Percentiles rank a stretch among this genome's conserved stretches.
Evolutionary conservation across 1,284 basidiomycete species (phyloP).

Genomic region (Pascua sp.): DNA sequence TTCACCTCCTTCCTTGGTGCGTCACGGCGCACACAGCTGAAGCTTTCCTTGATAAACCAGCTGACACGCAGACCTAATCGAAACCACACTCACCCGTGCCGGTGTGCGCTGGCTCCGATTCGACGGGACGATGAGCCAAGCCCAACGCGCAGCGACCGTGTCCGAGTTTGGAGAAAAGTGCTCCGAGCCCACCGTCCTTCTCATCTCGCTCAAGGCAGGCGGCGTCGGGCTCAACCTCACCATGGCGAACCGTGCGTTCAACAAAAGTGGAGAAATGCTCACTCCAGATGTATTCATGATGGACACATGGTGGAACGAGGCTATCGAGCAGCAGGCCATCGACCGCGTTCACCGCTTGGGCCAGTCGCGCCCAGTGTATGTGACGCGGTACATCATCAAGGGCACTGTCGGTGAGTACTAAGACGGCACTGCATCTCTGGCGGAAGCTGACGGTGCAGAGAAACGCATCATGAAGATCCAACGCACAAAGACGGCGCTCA

Average conservation of each 20-base stretch:
- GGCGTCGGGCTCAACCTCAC: slow-evolving; percentile 80
- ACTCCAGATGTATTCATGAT: slow-evolving; percentile 82
- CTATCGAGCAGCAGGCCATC: slow-evolving; percentile 76
- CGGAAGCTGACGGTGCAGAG: slow-evolving; percentile 57
- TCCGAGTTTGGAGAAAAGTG: slow-evolving; percentile 67
- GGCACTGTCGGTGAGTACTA: slow-evolving; percentile 58
- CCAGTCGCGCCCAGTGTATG: slow-evolving; percentile 62
- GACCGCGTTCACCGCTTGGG: slow-evolving; percentile 56
- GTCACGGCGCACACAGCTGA: slow-evolving; percentile 2
- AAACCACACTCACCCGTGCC: slow-evolving; percentile 70
- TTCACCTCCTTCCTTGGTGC: slow-evolving; percentile 60
- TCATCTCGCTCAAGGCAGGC: slow-evolving; percentile 88
- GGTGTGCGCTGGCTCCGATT: slow-evolving; percentile 74
- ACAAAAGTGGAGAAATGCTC: not conserved
- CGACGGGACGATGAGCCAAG: slow-evolving; percentile 88
- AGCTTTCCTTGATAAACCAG: not conserved
- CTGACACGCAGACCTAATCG: slow-evolving; percentile 61
- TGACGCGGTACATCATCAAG: slow-evolving; percentile 77
- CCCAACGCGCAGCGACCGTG: slow-evolving; percentile 72
- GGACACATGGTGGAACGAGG: slow-evolving; percentile 96
- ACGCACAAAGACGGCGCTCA: slow-evolving; percentile 47
- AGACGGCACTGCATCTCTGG: not conserved
- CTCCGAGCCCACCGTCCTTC: slow-evolving; percentile 69
- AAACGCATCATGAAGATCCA: slow-evolving; percentile 79
- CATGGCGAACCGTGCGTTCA: slow-evolving; percentile 39